Percentiles rank a stretch among this genome's conserved stretches.
phyloP scores from a whole-genome alignment of 768 basidiomycete genomes.

The Vishniacozyma victoriae region DNA sequence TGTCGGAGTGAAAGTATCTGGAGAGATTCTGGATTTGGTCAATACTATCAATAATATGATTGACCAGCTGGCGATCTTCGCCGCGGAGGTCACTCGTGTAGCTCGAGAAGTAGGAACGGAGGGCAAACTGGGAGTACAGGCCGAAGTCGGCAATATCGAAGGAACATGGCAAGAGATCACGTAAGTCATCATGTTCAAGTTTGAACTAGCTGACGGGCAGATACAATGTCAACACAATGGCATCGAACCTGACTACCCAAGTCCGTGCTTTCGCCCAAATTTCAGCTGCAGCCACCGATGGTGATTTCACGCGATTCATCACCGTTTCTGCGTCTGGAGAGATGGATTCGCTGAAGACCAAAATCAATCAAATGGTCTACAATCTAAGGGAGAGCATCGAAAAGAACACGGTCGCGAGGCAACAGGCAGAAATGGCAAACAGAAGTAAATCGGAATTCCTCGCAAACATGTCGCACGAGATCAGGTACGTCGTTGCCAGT shows the following conservation, averaged over 20 bases:
- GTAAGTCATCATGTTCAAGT: conserved; percentile 54
- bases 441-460: conserved; percentile 95
- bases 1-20: conserved; percentile 81
- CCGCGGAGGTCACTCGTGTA: conserved; percentile 83
- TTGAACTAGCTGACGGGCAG: conserved; percentile 49
- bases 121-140: conserved; percentile 96
- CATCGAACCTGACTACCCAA: conserved; percentile 39
- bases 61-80: conserved; percentile 57
- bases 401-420: conserved; percentile 95
- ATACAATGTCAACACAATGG: conserved; percentile 96
- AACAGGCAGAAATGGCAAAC: conserved; percentile 97
- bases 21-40: conserved; percentile 91
- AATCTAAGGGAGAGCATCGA: conserved; percentile 93
- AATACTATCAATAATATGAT: conserved; percentile 82
- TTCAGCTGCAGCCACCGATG: conserved; percentile 95
- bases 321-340: conserved; percentile 97
- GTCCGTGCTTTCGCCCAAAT: conserved; percentile 99
- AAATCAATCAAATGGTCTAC: conserved; percentile 83
- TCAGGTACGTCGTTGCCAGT: conserved; percentile 58
- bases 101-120: conserved; percentile 96
- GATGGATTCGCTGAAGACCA: conserved; percentile 98
- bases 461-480: conserved; percentile 98
- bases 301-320: conserved; percentile 97
- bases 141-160: conserved; percentile 91
- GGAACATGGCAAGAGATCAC: conserved; percentile 99